Conservation (phyloP, 169 alveolate species). For the Pseudocohnilembus persalinus region DNA sequence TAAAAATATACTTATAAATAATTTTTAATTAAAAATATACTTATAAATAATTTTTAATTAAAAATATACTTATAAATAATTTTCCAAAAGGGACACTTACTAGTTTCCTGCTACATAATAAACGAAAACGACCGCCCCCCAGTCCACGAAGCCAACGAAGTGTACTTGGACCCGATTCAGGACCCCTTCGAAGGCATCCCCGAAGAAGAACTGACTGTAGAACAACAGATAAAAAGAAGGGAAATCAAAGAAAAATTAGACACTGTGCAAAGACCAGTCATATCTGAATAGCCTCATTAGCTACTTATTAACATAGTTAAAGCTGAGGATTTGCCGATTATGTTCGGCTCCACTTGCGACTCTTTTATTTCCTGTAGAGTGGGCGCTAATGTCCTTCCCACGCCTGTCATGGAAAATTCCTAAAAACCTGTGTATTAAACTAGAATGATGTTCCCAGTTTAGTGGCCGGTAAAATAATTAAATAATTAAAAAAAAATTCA, state of each 20-base stretch:
- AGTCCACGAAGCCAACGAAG: constrained; percentile 73
- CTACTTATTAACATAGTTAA: constrained; percentile 62
- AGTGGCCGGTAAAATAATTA: constrained; percentile 72
- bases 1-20: neutral
- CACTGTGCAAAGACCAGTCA: constrained; percentile 56
- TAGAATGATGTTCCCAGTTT: constrained; percentile 69
- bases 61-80: no score
- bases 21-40: neutral
- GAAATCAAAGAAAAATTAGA: constrained; percentile 41
- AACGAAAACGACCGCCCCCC: constrained; percentile 85
- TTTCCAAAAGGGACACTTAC: constrained; percentile 56
- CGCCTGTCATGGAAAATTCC: constrained; percentile 56
- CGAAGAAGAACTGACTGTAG: constrained; percentile 62
- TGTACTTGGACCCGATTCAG: constrained; percentile 60
- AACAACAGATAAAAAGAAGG: constrained; percentile 45
- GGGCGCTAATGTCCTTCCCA: constrained; percentile 53
- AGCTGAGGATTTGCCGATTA: constrained; percentile 71
- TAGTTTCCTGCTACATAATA: constrained; percentile 72
- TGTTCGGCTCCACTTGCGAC: constrained; percentile 41
- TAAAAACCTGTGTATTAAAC: constrained; percentile 60
- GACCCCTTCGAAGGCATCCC: constrained; percentile 64
- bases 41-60: no score
- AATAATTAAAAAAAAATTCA: no score
- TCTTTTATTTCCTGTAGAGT: constrained; percentile 70
- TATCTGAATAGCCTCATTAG: constrained; percentile 54